Percentiles rank a stretch among this genome's conserved stretches.
Evolutionary conservation across 371 early-diverging fungal genomes (phyloP).

Genomic region (Phascolomyces articulosus): DNA sequence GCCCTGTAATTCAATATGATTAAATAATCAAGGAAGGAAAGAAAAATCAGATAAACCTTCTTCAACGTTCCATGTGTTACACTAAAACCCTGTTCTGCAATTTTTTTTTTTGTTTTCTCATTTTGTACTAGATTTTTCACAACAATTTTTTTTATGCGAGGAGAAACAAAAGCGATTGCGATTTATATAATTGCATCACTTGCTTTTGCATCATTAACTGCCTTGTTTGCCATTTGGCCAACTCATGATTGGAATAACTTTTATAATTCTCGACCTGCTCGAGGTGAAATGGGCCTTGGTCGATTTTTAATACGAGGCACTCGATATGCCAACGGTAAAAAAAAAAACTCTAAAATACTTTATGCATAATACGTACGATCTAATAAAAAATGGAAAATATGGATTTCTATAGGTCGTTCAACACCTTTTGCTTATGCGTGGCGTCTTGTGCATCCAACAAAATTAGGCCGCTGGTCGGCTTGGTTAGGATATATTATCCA

Average conservation of each 20-base stretch:
- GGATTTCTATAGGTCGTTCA: conserved; percentile 32
- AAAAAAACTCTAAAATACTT: too few species aligned
- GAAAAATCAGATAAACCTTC: too few species aligned
- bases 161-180: conserved; percentile 1
- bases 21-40: too few species aligned
- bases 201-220: not conserved
- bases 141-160: conserved; percentile 3
- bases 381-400: too few species aligned
- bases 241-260: conserved; percentile 35
- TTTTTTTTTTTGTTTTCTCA: too few species aligned
- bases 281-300: conserved; percentile 48
- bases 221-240: conserved; percentile 2
- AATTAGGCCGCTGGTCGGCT: conserved; percentile 20
- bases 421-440: conserved; percentile 52
- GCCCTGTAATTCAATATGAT: too few species aligned
- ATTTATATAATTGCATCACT: conserved; percentile 3
- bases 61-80: too few species aligned
- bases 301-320: conserved; percentile 41
- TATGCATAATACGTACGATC: too few species aligned
- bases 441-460: conserved; percentile 27
- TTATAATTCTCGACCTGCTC: conserved; percentile 36
- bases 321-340: conserved; percentile 32
- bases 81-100: too few species aligned
- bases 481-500: conserved; percentile 39
- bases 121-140: too few species aligned